Evolutionary conservation across 75 land plant genomes (phyloP).

Genomic region (Selaginella moellendorffii): DNA sequence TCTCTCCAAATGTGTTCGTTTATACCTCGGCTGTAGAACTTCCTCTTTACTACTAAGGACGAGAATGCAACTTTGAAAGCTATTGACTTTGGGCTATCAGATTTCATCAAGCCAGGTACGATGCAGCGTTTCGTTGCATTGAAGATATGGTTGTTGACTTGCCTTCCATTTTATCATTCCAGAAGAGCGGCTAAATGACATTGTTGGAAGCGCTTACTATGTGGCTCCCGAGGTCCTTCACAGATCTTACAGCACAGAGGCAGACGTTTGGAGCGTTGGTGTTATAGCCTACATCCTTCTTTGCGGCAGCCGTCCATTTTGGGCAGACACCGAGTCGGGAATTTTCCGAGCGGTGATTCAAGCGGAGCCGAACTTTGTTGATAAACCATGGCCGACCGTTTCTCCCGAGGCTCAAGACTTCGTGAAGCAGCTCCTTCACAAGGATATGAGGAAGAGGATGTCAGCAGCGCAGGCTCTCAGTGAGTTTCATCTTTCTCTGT

Average conservation of each 20-base stretch:
- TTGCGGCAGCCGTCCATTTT: constrained; percentile 93
- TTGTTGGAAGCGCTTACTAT: constrained; percentile 92
- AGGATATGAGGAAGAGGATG: constrained; percentile 64
- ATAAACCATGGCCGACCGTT: constrained; percentile 71
- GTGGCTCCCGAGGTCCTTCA: constrained; percentile 93
- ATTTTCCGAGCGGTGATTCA: constrained; percentile 63
- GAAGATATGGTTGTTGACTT: too few relatives aligned
- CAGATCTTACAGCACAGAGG: constrained; percentile 75
- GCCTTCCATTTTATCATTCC: too few relatives aligned
- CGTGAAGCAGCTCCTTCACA: constrained; percentile 66
- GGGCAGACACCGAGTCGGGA: constrained; percentile 96
- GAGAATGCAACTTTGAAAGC: constrained; percentile 63
- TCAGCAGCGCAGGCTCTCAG: constrained; percentile 79
- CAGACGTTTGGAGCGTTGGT: constrained; percentile 93
- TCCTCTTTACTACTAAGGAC: constrained; percentile 55
- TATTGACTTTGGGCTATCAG: constrained; percentile 90
- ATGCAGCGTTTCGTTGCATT: too few relatives aligned
- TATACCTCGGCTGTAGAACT: constrained; percentile 32
- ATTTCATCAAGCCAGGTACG: constrained; percentile 95
- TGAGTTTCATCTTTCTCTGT: constrained; percentile 32
- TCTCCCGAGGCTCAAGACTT: constrained; percentile 74
- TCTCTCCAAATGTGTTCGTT: neutral
- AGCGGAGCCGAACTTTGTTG: constrained; percentile 71
- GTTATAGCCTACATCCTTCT: constrained; percentile 83
- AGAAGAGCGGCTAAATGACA: constrained; percentile 92